These are phyloP conservation scores for Xylaria scruposa DNA, from an alignment of 495 filamentous ascomycete species.

Conservation along the genomic window DNA sequence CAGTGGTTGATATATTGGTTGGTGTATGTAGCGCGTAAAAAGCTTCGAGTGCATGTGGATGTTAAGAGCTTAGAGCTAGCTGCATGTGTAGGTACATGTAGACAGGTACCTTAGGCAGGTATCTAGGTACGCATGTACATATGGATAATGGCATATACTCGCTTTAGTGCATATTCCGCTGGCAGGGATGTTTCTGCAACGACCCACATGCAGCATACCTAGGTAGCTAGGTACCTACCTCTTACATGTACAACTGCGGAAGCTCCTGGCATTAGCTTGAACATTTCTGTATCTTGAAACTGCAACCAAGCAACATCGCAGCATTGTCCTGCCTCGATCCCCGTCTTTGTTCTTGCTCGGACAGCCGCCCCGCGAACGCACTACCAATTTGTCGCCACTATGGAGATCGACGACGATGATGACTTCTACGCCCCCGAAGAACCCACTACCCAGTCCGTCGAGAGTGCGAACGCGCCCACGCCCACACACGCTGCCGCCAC, in stretches of 20 bases:
- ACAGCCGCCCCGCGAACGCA: not conserved
- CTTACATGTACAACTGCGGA: not conserved
- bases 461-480: conserved; percentile 16
- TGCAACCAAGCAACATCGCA: not conserved
- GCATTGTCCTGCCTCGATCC: not conserved
- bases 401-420: conserved; percentile 75
- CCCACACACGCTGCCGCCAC: conserved; percentile 5
- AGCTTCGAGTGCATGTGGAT: not conserved
- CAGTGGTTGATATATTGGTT: not conserved
- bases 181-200: not conserved
- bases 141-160: not conserved
- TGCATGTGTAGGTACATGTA: too few relatives aligned
- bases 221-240: too few relatives aligned
- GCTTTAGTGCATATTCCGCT: not conserved
- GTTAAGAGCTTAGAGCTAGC: too few relatives aligned
- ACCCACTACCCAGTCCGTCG: conserved; percentile 40
- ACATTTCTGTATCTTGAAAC: not conserved
- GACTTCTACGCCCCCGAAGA: conserved; percentile 69
- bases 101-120: too few relatives aligned
- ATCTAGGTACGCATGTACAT: too few relatives aligned
- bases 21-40: not conserved
- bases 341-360: not conserved
- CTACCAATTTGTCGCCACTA: conserved; percentile 36
- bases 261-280: not conserved
- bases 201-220: too few relatives aligned